These are phyloP conservation scores for Saccharum spontaneum DNA, from an alignment of 176 grass and related monocot species.

Conservation along the genomic window DNA sequence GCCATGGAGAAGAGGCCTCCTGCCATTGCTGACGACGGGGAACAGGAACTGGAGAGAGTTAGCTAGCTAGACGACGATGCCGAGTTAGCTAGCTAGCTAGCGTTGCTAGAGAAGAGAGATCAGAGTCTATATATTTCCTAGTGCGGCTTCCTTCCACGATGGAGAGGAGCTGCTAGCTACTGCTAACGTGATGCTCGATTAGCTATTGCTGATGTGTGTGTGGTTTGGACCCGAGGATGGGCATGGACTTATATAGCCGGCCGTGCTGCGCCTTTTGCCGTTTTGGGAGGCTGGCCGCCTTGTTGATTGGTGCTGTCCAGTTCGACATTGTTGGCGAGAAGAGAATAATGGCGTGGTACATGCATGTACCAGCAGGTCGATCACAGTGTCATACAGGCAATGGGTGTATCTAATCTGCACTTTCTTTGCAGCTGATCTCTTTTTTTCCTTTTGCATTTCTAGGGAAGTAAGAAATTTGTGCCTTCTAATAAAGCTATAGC, in stretches of 20 bases:
- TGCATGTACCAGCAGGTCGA: background rate
- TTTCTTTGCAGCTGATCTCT: too few relatives aligned
- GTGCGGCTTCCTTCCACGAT: background rate
- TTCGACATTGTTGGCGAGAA: background rate
- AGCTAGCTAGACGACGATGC: background rate
- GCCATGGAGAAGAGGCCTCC: conserved; percentile 40
- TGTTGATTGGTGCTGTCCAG: conserved; percentile 33
- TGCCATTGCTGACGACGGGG: conserved; percentile 29
- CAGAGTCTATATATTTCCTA: conserved; percentile 9
- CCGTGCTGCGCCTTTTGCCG: background rate
- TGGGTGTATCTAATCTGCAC: background rate
- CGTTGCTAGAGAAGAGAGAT: conserved; percentile 7
- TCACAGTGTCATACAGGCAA: background rate
- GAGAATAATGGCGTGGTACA: background rate
- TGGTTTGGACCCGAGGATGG: conserved; percentile 27
- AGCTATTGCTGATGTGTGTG: conserved; percentile 27
- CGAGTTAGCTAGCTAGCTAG: background rate
- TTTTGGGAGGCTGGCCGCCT: background rate
- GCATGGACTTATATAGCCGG: conserved; percentile 34
- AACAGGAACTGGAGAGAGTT: background rate
- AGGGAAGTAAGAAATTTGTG: too few relatives aligned
- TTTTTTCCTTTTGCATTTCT: too few relatives aligned
- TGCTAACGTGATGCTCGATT: background rate
- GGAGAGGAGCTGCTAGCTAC: background rate
- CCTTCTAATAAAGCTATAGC: too few relatives aligned